These are phyloP conservation scores for Yamadazyma epiphylla DNA, from an alignment of 1,139 yeast genomes.

Conservation along the genomic window DNA sequence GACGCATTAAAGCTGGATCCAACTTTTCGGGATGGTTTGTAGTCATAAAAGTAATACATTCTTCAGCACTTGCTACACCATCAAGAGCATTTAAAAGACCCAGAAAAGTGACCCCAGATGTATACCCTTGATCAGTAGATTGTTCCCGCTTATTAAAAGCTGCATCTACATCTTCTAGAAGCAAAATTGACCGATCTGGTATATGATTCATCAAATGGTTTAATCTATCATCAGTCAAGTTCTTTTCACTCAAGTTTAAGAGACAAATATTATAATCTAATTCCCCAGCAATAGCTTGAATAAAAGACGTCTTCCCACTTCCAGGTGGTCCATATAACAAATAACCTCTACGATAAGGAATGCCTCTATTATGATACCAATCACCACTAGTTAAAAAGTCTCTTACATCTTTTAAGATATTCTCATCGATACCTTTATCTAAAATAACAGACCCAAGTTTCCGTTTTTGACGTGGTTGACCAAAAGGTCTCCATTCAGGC, in stretches of 20 bases:
- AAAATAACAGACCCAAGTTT: conserved; percentile 80
- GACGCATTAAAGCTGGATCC: conserved; percentile 83
- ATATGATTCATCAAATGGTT: conserved; percentile 95
- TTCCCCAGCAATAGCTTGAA: conserved; percentile 96
- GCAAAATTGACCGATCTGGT: conserved; percentile 80
- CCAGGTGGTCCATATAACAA: conserved; percentile 97
- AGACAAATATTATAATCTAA: conserved; percentile 94
- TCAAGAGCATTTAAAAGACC: conserved; percentile 92
- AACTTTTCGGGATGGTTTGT: conserved; percentile 93
- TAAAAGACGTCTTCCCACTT: conserved; percentile 80
- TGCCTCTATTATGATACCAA: conserved; percentile 95
- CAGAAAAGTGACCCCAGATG: conserved; percentile 89
- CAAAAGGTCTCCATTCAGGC: conserved; percentile 98
- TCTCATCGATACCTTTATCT: conserved; percentile 68
- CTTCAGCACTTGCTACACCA: conserved; percentile 99
- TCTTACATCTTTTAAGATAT: conserved; percentile 63
- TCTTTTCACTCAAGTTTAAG: conserved; percentile 82
- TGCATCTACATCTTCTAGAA: conserved; percentile 92
- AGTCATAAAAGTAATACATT: conserved; percentile 94
- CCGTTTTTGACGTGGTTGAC: conserved; percentile 90
- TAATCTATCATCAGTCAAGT: conserved; percentile 87
- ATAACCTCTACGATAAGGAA: conserved; percentile 95
- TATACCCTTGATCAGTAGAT: conserved; percentile 67
- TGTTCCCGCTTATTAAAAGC: conserved; percentile 86
- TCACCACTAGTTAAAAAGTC: conserved; percentile 78